Base-by-base conservation (phyloP, 2,329 filamentous ascomycete species). In the Phaeophleospora eucalypticola region DNA sequence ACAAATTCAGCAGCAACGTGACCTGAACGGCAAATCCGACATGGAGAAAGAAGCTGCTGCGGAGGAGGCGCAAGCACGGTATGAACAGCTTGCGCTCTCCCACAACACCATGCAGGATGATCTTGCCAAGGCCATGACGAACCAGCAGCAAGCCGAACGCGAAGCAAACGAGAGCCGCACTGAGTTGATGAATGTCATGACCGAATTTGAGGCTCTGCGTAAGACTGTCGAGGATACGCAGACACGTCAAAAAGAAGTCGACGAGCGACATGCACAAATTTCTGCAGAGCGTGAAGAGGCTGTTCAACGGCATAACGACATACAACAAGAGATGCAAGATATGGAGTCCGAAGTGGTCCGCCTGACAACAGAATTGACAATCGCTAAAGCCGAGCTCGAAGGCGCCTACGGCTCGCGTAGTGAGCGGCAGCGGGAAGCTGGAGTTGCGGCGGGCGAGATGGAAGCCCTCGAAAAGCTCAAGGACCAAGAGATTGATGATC, bases 1-100 rank as follows among this genome's bases (percentile, higher is more conserved):
- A 36, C 90, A 97, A 66, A 91, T 96, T 61, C 91, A 95, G 70
- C 90, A 97, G 65, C 91, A 97, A 69, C 86, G 90, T 48, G 89
- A 95, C 62, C 78, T 96, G 47, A 95, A 95, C 69, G 89, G 78
- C 71, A 90, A 90, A 62, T 89, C 88, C 1, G 89, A 95, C 57
- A 75, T 73, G 12, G 68, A 78, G 56, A 73, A 76, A 45, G 62
- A 65, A 27, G 52, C 45, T n/a, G 55, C 65, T 38, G 43, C 65
- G 3, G 49, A 52, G 7, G 62, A 67, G 20, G 41, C 65, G 10
- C 58, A 66, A 34, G 48, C 48, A 4, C 50, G 48, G 27, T 60
- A 63, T 40, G 62, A 62, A 9, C 48, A 60, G 36, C 51, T 65
- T 17, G 49, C 47, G 12, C 49, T 43, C 4, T 48, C 51, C 3